Base-by-base conservation (phyloP, 306 rosid genomes). In the Cicer bijugum region DNA sequence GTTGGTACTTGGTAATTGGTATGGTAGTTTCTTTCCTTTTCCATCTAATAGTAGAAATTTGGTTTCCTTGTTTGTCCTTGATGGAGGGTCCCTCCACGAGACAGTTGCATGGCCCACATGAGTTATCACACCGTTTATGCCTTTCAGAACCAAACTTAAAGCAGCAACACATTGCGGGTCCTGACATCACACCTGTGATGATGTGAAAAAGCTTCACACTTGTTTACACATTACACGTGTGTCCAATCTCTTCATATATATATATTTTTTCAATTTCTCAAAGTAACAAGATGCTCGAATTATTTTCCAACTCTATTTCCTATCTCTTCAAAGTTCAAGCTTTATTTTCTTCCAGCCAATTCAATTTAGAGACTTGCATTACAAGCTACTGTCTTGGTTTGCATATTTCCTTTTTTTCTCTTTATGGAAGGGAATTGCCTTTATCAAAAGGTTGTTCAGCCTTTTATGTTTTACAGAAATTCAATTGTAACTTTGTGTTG, bases 141-240 rank as follows among this genome's bases (percentile, higher is more conserved):
- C 85, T 74, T 80, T 80, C 85, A 75, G 84, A 81, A 64, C 79
- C 84, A 50, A 73, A 79, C 81, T 68, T 65, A 45, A 59, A 69
- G 88, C 82, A 75, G 84, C 78, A 74, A 75, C 85, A 64, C 73
- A 78, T 75, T 72, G 80, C 60, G 64, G 81, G 81, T 69, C 85
- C 88, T 80, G 86, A 80, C 79, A 75, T 50, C 74, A 33, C 73
- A 83, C 83, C 81, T 78, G 85, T 78, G 72, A 53, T 78, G 77
- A 65, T 78, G 80, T 62, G 71, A 81, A 55, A 62, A 48, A 63
- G 47, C 78, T 83, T 77, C 56, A 58, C 69, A 45, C 69, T 14
- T 55, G 39, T 77, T 71, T 59, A 9, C 65, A 51, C 69, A 43
- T 4, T 71, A 71, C 86, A 82, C 89, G 88, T 85, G 89, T 77